Conservation (phyloP, 805 yeast genomes). For the Groenewaldozyma tartarivorans region DNA sequence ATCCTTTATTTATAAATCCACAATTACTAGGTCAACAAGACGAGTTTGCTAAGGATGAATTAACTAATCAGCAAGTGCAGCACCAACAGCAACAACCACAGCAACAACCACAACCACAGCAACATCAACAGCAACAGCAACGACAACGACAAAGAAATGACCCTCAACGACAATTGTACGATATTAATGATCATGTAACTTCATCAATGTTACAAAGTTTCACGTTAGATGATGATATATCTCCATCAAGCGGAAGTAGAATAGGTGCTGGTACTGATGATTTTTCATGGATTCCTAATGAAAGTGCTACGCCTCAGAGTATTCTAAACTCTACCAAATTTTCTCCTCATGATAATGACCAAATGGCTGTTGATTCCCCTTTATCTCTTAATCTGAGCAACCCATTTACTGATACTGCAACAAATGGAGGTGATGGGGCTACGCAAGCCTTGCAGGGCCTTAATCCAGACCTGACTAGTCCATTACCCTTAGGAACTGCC, state of each 20-base stretch:
- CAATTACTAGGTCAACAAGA: constrained; percentile 13
- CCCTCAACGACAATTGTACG: neutral
- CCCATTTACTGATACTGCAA: too few relatives aligned
- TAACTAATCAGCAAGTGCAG: neutral
- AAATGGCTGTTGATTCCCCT: constrained; percentile 6
- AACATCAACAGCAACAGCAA: neutral
- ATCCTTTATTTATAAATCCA: constrained; percentile 21
- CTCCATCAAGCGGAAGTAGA: constrained; percentile 8
- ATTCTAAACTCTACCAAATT: constrained; percentile 7
- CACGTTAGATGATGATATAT: constrained; percentile 11
- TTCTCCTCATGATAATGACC: constrained; percentile 10
- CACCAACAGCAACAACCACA: constrained; percentile 15
- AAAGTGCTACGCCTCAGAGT: constrained; percentile 7
- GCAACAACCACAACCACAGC: constrained; percentile 3
- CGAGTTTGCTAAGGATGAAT: constrained; percentile 1
- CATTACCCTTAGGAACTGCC: too few relatives aligned
- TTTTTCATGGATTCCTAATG: constrained; percentile 14
- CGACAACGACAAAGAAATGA: neutral
- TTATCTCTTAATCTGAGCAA: constrained; percentile 5
- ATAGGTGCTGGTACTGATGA: constrained; percentile 11
- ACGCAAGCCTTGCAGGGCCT: too few relatives aligned
- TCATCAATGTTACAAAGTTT: too few relatives aligned
- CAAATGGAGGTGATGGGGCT: neutral
- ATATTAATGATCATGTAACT: constrained; percentile 1
- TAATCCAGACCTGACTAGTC: too few relatives aligned